Evolutionary conservation across 179 eudicot genomes (phyloP), one percentile per base, ranked within the genome.

Genomic region (Gypsophila paniculata): DNA sequence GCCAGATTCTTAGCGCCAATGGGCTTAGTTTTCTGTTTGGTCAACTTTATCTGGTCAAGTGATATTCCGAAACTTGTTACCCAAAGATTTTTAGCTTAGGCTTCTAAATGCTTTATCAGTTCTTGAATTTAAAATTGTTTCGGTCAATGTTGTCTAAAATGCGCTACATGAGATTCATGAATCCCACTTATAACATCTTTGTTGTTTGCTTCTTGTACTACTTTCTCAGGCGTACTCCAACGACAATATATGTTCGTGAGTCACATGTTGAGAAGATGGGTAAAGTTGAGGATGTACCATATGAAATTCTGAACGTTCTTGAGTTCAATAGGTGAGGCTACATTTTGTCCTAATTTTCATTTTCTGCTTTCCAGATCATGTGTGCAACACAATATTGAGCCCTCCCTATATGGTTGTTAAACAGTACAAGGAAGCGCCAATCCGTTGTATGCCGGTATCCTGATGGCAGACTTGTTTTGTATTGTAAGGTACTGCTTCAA

Each of bases 191-290:
- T 10, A 44, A 36, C 51, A 19, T 65, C 9, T 19, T 38, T 5
- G 13, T 62, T 48, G 36, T 59, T 60, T 58, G 68, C 62, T 63
- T 76, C 72, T 69, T 49, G 64, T 48, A 64, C 75, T 39, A 15
- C 63, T 32, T 72, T 71, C 46, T 68, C 85, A 94, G 99, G 83
- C 99, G 99, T 73, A 86, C 99, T 13, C 99, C 99, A 69, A 94
- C 99, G 70, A 80, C 83, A 76, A 87, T 94, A 19, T 87, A 82
- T 84, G 95, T 94, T 68, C 97, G 97, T 12, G 99, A 94, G 80
- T 94, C 99, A 65, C 93, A 94, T 74, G 89, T 83, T 57, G 95
- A 90, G 79, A 90, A 87, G 82, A 87, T 92, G 95, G 99, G 99
- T 60, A 81, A 82, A 76, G 76, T 88, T 69, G 80, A 88, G 76